Base-by-base conservation (phyloP, 2,329 filamentous ascomycete genomes). In the Talaromyces sp. region DNA sequence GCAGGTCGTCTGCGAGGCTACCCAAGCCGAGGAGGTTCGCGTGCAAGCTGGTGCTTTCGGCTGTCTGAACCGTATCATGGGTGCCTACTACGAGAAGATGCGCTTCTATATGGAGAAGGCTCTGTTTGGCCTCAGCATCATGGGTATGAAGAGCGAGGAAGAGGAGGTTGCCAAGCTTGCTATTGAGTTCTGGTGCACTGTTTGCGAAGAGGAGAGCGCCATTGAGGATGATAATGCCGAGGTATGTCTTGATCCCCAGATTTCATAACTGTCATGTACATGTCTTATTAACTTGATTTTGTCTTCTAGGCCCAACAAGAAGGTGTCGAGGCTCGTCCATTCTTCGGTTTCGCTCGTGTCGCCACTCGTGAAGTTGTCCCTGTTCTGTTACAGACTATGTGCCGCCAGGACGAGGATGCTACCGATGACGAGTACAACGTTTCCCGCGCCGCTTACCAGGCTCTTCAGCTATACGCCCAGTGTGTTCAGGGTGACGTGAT, bases 71-170 rank as follows among this genome's bases (percentile, higher is more conserved):
- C 87, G 94, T 68, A 97, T 99, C 75, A 99, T 99, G 94, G 90
- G 84, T 56, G 84, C 97, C 59, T 99, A 99, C 82, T 99, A 99
- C 75, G 94, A 99, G 69, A 95, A 97, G 80, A 99, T 99, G 94
- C 88, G 92, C 68, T 99, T 97, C 78, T 99, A 99, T 80, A 99
- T 99, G 94, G 94, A 99, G 82, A 97, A 97, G 85, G 94, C 94
- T 32, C 83, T 99, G 39, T 99, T 99, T 67, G 94, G 94, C 53
- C 83, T 99, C 36, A 99, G 94, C 35, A 96, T 99, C 59, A 87
- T 96, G 72, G 94, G 94, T 64, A 99, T 99, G 94, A 97, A 96
- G 84, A 95, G 86, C 66, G 88, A 92, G 7, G 94, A 99, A 65
- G 94, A 99, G 75, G 94, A 99, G 71, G 94, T 99, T 49, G 90